Base-by-base conservation (phyloP, 257 asterid species). In the Fraxinus pennsylvanica region DNA sequence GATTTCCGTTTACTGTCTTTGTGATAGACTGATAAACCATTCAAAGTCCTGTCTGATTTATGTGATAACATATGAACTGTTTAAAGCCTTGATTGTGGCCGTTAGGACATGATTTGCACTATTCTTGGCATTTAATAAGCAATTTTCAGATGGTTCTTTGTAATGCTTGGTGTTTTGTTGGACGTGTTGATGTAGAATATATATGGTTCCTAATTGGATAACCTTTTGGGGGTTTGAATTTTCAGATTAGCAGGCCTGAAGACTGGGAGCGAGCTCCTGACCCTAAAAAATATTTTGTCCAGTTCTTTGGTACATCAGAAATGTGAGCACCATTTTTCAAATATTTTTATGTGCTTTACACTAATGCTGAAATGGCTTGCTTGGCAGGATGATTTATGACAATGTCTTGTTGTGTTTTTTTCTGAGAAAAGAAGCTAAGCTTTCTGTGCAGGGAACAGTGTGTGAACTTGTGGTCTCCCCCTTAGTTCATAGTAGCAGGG, bases 181-280 rank as follows among this genome's bases (percentile, higher is more conserved):
- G 68, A 71, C n/a, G 45, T 76, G 29, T 78, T 65, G 14, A 27
- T 73, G 25, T 63, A 47, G 22, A 75, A 52, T 52, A 66, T 32
- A 57, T 76, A 66, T 76, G 75, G 65, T 75, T 80, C 7, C 57
- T 76, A 52, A 82, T 83, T 61, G 75, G 38, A 61, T 54, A 78
- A 74, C 65, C 32, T 82, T 78, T 78, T 27, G 27, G 29, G 68
- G 81, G 77, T 47, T 82, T 65, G 73, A 36, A 82, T 82, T 80
- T 88, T 83, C 88, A 94, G 99, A 93, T 93, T 65, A 83, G 97
- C 89, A 85, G 85, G 67, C 96, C 97, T 59, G 97, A 93, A 85
- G 94, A 86, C 68, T 90, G 94, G 94, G 35, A 84, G 54, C 87
- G 85, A 71, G 78, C 74, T 47, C 91, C 96, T 79, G 97, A 93